A percentile compares a stretch with the other conserved stretches of the same genome.
Conservation (phyloP, 495 filamentous ascomycete genomes). For the Neurospora discreta region DNA sequence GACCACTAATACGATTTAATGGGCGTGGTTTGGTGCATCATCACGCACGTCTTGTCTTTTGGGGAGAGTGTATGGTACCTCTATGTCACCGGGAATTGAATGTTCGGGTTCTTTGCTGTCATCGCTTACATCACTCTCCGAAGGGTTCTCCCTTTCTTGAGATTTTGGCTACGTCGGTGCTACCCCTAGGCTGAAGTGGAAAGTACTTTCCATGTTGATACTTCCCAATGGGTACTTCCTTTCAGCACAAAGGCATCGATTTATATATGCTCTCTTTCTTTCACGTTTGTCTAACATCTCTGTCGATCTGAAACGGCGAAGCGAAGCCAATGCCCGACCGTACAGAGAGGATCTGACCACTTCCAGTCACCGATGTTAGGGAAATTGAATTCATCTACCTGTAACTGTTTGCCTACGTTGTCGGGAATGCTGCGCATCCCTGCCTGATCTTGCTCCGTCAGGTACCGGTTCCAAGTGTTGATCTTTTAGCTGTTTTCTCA, state of each 20-base stretch:
- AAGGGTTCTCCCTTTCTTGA: background rate
- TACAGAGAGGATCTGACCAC: background rate
- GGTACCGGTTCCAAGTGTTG: too few species aligned
- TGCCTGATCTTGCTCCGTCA: background rate
- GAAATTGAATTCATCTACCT: background rate
- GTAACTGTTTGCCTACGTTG: background rate
- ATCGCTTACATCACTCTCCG: background rate
- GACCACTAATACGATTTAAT: background rate
- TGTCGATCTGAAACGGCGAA: background rate
- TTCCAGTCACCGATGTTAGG: background rate
- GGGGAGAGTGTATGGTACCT: background rate
- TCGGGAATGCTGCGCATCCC: background rate
- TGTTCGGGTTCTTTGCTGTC: background rate
- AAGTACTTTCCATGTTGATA: background rate
- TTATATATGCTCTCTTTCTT: background rate
- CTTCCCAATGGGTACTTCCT: background rate
- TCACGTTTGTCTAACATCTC: background rate
- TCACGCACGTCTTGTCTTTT: background rate
- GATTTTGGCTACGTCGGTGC: background rate
- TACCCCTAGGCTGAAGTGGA: background rate
- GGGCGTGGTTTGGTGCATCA: background rate
- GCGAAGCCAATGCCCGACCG: background rate
- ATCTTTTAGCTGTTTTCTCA: too few species aligned
- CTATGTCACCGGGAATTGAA: background rate
- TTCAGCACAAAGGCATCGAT: background rate